phyloP scores from a whole-genome alignment of 345 rosid species.

The Salix dunnii region DNA sequence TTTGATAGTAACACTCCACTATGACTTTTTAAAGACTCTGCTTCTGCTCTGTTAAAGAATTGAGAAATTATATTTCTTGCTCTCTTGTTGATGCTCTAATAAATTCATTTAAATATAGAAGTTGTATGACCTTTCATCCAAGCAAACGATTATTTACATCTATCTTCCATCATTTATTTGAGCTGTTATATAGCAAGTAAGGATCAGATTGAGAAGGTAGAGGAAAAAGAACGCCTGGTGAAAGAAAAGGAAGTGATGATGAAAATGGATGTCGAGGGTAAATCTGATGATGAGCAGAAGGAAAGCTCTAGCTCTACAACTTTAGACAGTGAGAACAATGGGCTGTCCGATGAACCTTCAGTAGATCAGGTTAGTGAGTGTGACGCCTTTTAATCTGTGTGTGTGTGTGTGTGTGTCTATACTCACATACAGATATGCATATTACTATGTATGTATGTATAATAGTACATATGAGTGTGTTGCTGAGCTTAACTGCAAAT shows the following conservation, averaged over 20 bases:
- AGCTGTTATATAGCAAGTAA: conserved; percentile 49
- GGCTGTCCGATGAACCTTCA: conserved; percentile 37
- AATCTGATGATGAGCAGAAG: conserved; percentile 37
- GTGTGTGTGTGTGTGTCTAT: no score
- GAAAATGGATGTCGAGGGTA: conserved; percentile 41
- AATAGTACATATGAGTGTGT: no score
- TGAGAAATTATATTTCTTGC: no score
- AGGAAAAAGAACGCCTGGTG: conserved; percentile 64
- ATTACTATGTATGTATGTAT: neutral
- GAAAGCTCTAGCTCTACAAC: neutral
- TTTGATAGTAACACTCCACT: no score
- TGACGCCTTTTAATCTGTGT: no score
- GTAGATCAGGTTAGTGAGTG: conserved; percentile 48
- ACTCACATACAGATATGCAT: neutral
- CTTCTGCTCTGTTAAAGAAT: no score
- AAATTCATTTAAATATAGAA: no score
- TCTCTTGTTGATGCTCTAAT: no score
- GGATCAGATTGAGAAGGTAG: conserved; percentile 78
- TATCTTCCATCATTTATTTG: neutral
- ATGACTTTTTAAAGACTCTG: no score
- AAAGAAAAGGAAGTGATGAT: conserved; percentile 80
- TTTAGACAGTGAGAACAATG: no score
- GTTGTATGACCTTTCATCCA: no score
- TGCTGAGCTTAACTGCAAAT: no score
- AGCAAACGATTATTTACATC: neutral